phyloP scores from a whole-genome alignment of 2,329 filamentous ascomycete species.

The Alternaria rosae region DNA sequence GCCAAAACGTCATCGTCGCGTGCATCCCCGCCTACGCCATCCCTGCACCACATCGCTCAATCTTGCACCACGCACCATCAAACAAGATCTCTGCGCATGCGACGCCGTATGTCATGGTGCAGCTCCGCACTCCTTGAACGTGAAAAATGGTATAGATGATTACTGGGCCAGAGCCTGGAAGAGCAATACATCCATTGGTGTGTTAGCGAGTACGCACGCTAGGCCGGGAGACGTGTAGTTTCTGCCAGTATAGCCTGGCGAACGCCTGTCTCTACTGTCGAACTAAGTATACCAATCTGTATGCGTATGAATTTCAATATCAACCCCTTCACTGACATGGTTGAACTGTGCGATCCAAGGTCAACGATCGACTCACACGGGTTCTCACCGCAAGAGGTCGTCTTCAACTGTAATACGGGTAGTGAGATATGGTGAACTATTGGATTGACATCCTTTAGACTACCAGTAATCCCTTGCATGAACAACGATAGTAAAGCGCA shows the following conservation, averaged over 20 bases:
- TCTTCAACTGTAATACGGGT: background rate
- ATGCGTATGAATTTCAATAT: background rate
- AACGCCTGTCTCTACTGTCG: background rate
- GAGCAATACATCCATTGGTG: background rate
- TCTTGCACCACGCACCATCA: conserved; percentile 3
- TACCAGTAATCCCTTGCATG: background rate
- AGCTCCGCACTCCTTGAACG: background rate
- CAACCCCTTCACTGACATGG: background rate
- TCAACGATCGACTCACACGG: background rate
- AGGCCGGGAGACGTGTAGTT: background rate
- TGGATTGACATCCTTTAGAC: background rate
- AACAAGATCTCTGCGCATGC: conserved; percentile 5
- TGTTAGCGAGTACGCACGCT: background rate
- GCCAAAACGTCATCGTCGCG: conserved; percentile 40
- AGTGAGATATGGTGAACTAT: background rate
- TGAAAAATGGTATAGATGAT: background rate
- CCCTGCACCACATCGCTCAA: conserved; percentile 31
- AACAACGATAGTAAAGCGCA: background rate
- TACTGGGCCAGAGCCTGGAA: background rate
- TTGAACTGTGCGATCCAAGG: background rate
- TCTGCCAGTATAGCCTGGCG: background rate
- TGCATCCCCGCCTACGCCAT: conserved; percentile 21
- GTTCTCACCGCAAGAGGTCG: background rate
- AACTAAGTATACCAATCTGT: background rate
- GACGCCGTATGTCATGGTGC: background rate